phyloP scores from a whole-genome alignment of 306 rosid genomes.

The Phaseolus lunatus region DNA sequence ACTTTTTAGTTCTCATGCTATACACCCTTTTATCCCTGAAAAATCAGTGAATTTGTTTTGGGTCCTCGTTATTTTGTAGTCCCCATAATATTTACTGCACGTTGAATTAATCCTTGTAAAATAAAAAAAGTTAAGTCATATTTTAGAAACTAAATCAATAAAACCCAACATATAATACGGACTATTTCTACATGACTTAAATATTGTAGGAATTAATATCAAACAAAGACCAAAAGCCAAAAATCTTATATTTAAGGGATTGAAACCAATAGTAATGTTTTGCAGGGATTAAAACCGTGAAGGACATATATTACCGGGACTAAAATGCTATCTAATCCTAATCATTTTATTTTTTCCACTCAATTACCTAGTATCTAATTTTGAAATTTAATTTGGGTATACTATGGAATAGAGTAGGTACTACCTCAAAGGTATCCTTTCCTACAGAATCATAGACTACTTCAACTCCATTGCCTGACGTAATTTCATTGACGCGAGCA shows the following conservation, averaged over 20 bases:
- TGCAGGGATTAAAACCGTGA: neutral
- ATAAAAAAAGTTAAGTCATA: neutral
- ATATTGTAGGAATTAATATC: neutral
- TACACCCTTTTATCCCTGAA: neutral
- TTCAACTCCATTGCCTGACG: conserved; percentile 83
- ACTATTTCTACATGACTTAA: neutral
- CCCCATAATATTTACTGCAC: neutral
- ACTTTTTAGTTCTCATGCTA: neutral
- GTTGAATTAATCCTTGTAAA: neutral
- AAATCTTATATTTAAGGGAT: neutral
- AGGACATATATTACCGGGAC: neutral
- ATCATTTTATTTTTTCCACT: neutral
- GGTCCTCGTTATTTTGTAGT: neutral
- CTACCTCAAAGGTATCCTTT: conserved; percentile 91
- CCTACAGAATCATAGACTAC: conserved; percentile 96
- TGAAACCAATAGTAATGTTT: neutral
- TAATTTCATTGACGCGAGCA: conserved; percentile 77
- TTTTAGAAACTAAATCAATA: neutral
- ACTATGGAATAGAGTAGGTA: conserved; percentile 12
- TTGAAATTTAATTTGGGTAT: conserved; percentile 11
- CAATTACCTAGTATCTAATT: conserved; percentile 28
- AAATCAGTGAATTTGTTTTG: neutral
- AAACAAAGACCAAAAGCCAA: neutral
- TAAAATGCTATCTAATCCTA: neutral
- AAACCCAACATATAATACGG: neutral